Evolutionary conservation across 73 alveolate genomes (phyloP), one percentile per base, ranked within the genome.

Genomic region (Strombidium stylifer): DNA sequence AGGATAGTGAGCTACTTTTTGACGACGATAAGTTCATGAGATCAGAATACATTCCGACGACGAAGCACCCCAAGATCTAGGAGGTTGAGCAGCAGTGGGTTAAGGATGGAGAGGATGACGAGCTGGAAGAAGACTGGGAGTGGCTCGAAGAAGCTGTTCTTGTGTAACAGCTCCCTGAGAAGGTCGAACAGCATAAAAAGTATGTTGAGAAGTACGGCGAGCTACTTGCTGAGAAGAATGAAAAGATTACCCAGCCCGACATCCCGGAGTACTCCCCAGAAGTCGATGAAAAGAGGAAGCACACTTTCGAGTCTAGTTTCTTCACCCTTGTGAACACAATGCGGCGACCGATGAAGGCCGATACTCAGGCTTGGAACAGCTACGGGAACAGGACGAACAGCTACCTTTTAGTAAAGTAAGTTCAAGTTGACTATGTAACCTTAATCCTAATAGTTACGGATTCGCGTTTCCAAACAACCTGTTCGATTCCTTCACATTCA

Each of bases 371-470:
- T 4, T 20, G 11, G 12, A 16, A 47, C 36, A 15, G 59, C 35
- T 47, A 47, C 19, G 59, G 59, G n/a, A 47, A 25, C n/a, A 47
- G 59, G 24, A 47, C 11, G 18, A 47, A 47, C 59, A 20, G 3
- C n/a, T 47, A 15, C 36, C n/a, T 47, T 3, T n/a, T 47, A 4
- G 11, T n/a, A 14, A n/a, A 11, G 59, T 47, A 47, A 47, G 59
- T 18, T 2, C 3, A n/a, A n/a, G 4, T 32, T 32, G 10, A 32
- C 42, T 10, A 32, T 10, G 4, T 32, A n/a, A n/a, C 10, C 10
- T 14, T 4, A 24, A 8, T 41, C 7, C 10, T 3, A 4, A 4
- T 6, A 47, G 59, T 6, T 47, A 47, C 19, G 59, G 59, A 4
- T 47, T 47, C 36, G 31, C 37, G 11, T 25, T 16, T 16, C 37